A percentile compares a stretch with the other conserved stretches of the same genome.
Evolutionary conservation across 768 basidiomycete species (phyloP).

Genomic region (Symmetrospora coprosmae): DNA sequence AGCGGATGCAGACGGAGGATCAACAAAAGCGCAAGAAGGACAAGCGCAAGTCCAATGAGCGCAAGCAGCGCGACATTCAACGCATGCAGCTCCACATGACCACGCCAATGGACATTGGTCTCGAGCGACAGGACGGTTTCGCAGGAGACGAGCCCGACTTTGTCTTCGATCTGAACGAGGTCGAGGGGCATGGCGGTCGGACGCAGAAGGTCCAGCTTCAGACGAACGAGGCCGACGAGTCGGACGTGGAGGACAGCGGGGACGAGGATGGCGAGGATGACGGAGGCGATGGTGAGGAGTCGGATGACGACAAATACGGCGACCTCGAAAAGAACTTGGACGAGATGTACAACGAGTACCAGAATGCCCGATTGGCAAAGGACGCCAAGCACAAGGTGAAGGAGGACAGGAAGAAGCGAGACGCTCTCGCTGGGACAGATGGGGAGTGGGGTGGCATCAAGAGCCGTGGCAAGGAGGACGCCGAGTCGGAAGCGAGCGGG

Average conservation of each 20-base stretch:
- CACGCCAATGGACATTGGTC: slow-evolving; percentile 86
- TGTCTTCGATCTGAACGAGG: slow-evolving; percentile 62
- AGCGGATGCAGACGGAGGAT: slow-evolving; percentile 64
- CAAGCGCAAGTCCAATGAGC: slow-evolving; percentile 71
- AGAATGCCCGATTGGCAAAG: slow-evolving; percentile 58
- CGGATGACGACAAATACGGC: slow-evolving; percentile 51
- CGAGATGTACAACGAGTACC: slow-evolving; percentile 73
- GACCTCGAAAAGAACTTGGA: slow-evolving; percentile 76
- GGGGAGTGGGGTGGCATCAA: slow-evolving; percentile 69
- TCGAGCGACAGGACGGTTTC: slow-evolving; percentile 56
- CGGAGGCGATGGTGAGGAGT: slow-evolving; percentile 44
- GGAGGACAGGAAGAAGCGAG: slow-evolving; percentile 58
- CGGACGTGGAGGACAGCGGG: slow-evolving; percentile 41
- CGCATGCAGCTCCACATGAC: slow-evolving; percentile 96
- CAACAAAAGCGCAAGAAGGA: slow-evolving; percentile 61
- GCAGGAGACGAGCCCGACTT: slow-evolving; percentile 66
- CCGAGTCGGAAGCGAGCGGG: slow-evolving; percentile 45
- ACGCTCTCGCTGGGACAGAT: slow-evolving; percentile 41
- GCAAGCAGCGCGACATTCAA: slow-evolving; percentile 70
- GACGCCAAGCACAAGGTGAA: slow-evolving; percentile 77
- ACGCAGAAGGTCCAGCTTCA: slow-evolving; percentile 33
- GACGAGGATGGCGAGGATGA: slow-evolving; percentile 39
- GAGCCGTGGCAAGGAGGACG: slow-evolving; percentile 40
- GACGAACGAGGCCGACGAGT: slow-evolving; percentile 37
- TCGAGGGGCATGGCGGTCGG: slow-evolving; percentile 33